phyloP scores from a whole-genome alignment of 2,329 filamentous ascomycete species.

The Fusarium tuaranense region DNA sequence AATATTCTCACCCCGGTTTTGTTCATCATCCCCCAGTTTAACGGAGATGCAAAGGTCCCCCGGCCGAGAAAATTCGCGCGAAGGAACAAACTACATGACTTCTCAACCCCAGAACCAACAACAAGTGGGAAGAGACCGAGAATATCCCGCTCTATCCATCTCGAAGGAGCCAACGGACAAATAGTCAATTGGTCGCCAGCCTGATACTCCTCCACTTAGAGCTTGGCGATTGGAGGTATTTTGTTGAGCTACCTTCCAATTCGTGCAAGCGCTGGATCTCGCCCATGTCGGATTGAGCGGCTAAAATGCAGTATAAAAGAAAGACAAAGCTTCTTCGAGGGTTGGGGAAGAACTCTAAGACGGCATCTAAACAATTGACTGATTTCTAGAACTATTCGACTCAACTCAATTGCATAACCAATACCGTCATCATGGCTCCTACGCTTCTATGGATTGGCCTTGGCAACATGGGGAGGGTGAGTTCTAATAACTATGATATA shows the following conservation, averaged over 20 bases:
- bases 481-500: constrained; percentile 40
- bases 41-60: not conserved
- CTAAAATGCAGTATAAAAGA: not conserved
- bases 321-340: not conserved
- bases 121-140: not conserved
- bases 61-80: not conserved
- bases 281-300: not conserved
- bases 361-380: not conserved
- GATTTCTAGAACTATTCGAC: not conserved
- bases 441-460: constrained; percentile 84
- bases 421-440: constrained; percentile 59
- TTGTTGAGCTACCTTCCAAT: not conserved
- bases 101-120: not conserved
- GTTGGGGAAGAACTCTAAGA: not conserved
- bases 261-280: not conserved
- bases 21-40: not conserved
- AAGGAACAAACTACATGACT: not conserved
- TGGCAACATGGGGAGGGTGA: constrained; percentile 87
- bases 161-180: not conserved
- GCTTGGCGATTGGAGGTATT: not conserved
- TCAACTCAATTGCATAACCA: not conserved
- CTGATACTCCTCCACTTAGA: not conserved
- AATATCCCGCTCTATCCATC: not conserved
- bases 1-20: not conserved
- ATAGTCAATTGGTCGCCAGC: not conserved